Percentiles rank a stretch among this genome's conserved stretches.
phyloP scores from a whole-genome alignment of 164 flowering plant genomes.

The Buxus sempervirens region DNA sequence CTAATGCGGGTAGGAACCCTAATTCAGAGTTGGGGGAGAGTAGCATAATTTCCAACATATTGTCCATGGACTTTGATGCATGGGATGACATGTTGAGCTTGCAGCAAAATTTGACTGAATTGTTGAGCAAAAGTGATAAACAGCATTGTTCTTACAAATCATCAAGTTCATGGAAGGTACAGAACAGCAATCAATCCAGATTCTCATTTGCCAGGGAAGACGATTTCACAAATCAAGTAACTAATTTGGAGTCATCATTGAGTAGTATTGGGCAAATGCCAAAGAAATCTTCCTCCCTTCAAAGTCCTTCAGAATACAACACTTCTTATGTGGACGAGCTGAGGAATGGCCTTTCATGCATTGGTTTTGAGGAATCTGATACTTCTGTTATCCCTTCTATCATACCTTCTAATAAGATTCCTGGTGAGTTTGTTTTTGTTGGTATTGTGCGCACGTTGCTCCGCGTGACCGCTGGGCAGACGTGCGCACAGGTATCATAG shows the following conservation, averaged over 20 bases:
- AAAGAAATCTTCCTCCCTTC: constrained; percentile 5
- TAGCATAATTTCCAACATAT: constrained; percentile 50
- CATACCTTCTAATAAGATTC: constrained; percentile 6
- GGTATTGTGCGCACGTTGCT: no score
- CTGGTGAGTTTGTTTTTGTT: constrained; percentile 18
- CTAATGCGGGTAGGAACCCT: constrained; percentile 13
- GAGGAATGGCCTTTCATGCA: constrained; percentile 19
- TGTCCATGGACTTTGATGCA: constrained; percentile 45
- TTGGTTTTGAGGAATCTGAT: constrained; percentile 18
- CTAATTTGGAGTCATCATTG: constrained; percentile 24
- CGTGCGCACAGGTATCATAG: no score
- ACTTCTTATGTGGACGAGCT: constrained; percentile 19
- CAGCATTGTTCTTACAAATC: constrained; percentile 20
- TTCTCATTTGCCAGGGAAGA: constrained; percentile 55
- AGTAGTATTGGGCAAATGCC: constrained; percentile 10
- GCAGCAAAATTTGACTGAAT: constrained; percentile 28
- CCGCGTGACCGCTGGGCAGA: no score
- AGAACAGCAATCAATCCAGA: constrained; percentile 36
- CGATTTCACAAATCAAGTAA: constrained; percentile 22
- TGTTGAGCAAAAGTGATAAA: constrained; percentile 29
- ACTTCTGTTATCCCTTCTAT: constrained; percentile 20
- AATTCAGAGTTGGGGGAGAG: constrained; percentile 38
- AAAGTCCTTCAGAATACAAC: constrained; percentile 22
- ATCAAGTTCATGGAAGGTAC: constrained; percentile 28
- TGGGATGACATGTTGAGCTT: constrained; percentile 42